Evolutionary conservation across 2,329 filamentous ascomycete genomes (phyloP), one percentile per base, ranked within the genome.

Genomic region (Neocucurbitaria cava): DNA sequence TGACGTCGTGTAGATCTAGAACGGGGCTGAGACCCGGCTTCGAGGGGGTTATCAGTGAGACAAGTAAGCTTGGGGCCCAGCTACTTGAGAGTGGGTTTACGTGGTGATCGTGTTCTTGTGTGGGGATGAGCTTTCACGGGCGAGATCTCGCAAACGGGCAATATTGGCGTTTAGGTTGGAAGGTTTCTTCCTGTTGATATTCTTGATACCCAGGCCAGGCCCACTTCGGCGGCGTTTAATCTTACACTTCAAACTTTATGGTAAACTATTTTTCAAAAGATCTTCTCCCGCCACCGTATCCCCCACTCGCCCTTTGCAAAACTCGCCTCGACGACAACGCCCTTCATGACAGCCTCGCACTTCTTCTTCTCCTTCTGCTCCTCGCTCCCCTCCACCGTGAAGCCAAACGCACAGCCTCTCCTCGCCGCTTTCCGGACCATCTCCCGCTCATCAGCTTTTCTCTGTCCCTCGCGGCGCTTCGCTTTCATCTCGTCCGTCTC

Each of bases 391-490:
- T 69, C 57, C 2, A 74, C 68, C 1, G 64, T 49, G 28, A 85
- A 79, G 1, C 84, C 83, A 73, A 86, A 86, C 0, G 83, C 83
- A 52, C 83, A 83, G 1, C 81, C 82, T 20, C 86, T 79, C 62
- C 87, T 82, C 1, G 88, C 88, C 0, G 86, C 86, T n/a, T 82
- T 82, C 24, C 83, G 79, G 42, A 89, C 81, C 75, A 87, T 78
- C 68, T 90, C 87, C 21, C 82, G 73, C 68, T 81, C 77, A 53
- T 80, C 76, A 3, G 80, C 80, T 40, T 72, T 69, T 53, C 72
- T 77, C 66, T 84, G 78, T 0, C 83, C 83, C 47, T 83, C 77
- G 11, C 72, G 66, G 21, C 83, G 72, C 70, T 81, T 83, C 56
- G 77, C 72, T 33, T 79, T 65, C 76, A 83, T 81, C 60, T 82